Evolutionary conservation across 2,329 filamentous ascomycete genomes (phyloP), one percentile per base, ranked within the genome.

Genomic region (Colletotrichum australisinense): DNA sequence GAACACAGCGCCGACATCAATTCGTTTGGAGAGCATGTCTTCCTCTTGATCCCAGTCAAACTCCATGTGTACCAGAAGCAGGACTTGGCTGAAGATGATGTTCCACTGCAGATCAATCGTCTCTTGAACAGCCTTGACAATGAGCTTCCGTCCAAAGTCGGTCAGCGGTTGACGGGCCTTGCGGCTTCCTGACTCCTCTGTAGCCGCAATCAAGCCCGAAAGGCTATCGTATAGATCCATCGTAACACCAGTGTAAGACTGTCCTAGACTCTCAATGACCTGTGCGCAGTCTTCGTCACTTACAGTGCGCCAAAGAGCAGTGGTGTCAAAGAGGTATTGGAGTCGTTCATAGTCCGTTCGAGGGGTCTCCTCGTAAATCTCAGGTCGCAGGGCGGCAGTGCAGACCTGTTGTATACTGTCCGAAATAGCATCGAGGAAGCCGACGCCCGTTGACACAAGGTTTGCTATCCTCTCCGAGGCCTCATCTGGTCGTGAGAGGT

Each of bases 31-130:
- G 42, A 91, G 85, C 2, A 90, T 90, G 19, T 93, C 90, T 53
- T 94, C 91, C 55, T 93, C 91, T 76, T 92, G 90, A 71, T 95
- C 93, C 66, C 94, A 89, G 79, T 97, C 94, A 52, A 92, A 92
- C 80, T 97, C 93, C 88, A 98, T 93, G 81, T 98, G 95, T 11
- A 97, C 89, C 19, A 97, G 87, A 7, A 99, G 88, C 3, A 97
- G 88, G 2, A 98, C 85, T 71, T 98, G 90, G 78, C 96, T 95
- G 75, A 97, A 91, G 63, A 97, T 91, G 9, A 97, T 86, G 73
- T 90, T 90, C 83, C 92, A 92, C 73, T 93, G 93, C 38, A 94
- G 83, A 63, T 93, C 88, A 7, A 97, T 89, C 14, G 90, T 93
- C 79, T 98, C 95, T 78, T 96, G 93, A 0, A 94, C 91, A 7